Base-by-base conservation (phyloP, 345 rosid species). In the Triadica sebifera region DNA sequence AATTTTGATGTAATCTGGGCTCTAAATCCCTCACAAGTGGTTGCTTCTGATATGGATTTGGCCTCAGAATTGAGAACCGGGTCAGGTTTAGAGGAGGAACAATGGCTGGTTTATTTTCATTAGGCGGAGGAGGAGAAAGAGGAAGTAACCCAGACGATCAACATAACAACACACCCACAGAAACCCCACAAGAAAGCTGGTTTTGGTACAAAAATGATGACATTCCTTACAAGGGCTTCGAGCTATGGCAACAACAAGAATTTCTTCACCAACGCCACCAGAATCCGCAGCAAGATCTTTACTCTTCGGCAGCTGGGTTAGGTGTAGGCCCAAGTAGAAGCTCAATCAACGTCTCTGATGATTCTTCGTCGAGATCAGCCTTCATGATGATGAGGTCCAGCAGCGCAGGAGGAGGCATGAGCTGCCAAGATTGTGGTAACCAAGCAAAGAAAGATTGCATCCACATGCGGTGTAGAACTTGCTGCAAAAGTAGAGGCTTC, bases 391-490 rank as follows among this genome's bases (percentile, higher is more conserved):
- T 86, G 84, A 72, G 72, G 67, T 41, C 78, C 0, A 41, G 83
- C 34, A 75, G 77, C 43, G 70, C 83, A 6, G 78, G 84, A 1
- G 66, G 47, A 53, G 87, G 47, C 25, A 75, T 82, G 41, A 90
- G 89, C 78, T 92, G 97, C 79, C 90, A 89, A 64, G 97, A 91
- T 71, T 91, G 97, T 66, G 97, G 97, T 43, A 91, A 91, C 83
- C 97, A 90, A 82, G 95, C 97, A 19, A 92, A 92, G 85, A 92
- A 89, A 74, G 97, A 86, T 51, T 92, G 97, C 74, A 20, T 58
- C 25, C 92, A 92, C 85, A 84, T 86, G 91, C 82, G 97, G 73
- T 92, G 97, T 70, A 77, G 97, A 69, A 89, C 93, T 70, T 92
- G 97, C 73, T 92, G 97, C 74, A 92, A 90, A 80, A 92, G 91